Conservation (phyloP, 176 grass and related monocot species). For the Cymbopogon citratus region DNA sequence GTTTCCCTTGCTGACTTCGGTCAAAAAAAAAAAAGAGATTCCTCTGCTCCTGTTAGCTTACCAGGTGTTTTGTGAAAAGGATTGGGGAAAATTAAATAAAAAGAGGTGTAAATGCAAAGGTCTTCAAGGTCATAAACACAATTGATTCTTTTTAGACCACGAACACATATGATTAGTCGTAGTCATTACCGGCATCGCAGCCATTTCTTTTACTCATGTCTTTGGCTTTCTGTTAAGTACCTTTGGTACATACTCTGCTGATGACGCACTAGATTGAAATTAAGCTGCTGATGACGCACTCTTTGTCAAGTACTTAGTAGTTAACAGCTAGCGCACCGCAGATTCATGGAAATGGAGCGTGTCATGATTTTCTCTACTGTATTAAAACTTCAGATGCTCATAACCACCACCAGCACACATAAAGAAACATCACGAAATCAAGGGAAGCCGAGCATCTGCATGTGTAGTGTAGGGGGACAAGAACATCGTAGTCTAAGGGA, state of each 20-base stretch:
- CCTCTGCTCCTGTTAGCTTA: neutral
- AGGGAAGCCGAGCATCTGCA: conserved; percentile 17
- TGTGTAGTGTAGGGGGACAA: neutral
- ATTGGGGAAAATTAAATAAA: neutral
- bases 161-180: neutral
- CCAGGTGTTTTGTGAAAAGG: neutral
- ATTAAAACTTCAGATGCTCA: neutral
- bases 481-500: neutral
- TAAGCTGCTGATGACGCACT: neutral
- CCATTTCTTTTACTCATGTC: neutral
- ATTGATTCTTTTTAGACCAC: neutral
- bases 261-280: neutral
- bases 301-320: neutral
- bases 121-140: neutral
- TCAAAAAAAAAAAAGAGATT: no score
- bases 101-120: neutral
- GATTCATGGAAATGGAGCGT: neutral
- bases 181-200: neutral
- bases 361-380: neutral
- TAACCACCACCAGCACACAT: neutral
- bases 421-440: neutral
- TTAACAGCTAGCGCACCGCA: conserved; percentile 12
- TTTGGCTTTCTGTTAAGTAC: neutral
- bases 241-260: neutral
- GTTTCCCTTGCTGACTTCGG: no score